Percentiles rank a stretch among this genome's conserved stretches.
Conservation (phyloP, 1,139 yeast genomes). For the Geotrichum siamense region DNA sequence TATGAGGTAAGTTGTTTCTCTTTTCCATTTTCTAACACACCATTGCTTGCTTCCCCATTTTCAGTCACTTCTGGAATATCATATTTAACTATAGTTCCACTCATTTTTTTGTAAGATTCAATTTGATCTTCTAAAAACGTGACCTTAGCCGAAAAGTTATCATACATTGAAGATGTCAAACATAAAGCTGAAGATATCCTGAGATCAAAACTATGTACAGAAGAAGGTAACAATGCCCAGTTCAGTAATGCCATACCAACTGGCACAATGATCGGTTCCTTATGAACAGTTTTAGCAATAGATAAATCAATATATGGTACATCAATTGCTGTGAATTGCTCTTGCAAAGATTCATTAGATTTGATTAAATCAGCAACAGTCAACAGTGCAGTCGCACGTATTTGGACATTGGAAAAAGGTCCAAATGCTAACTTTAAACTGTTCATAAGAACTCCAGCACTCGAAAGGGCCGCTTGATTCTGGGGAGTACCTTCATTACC, state of each 20-base stretch:
- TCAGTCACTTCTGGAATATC: slow-evolving; percentile 7
- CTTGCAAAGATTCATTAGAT: slow-evolving; percentile 57
- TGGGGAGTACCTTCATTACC: slow-evolving; percentile 58
- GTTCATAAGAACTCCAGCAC: slow-evolving; percentile 56
- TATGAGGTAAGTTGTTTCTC: slow-evolving; percentile 13
- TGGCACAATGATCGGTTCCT: slow-evolving; percentile 43
- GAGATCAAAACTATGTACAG: slow-evolving; percentile 77
- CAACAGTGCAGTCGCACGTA: slow-evolving; percentile 60
- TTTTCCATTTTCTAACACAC: too few species aligned
- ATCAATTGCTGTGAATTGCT: slow-evolving; percentile 68
- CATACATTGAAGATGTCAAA: slow-evolving; percentile 59
- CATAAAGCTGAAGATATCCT: slow-evolving; percentile 65
- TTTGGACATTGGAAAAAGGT: slow-evolving; percentile 50
- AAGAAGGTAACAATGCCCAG: slow-evolving; percentile 73
- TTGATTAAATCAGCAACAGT: slow-evolving; percentile 73
- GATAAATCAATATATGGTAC: slow-evolving; percentile 88
- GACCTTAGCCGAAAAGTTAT: slow-evolving; percentile 53
- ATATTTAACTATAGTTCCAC: slow-evolving; percentile 15
- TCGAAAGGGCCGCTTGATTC: slow-evolving; percentile 58
- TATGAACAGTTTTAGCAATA: slow-evolving; percentile 40
- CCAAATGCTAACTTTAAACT: slow-evolving; percentile 63
- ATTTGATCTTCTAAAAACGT: slow-evolving; percentile 62
- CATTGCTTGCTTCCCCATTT: slow-evolving; percentile 5
- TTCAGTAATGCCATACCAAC: slow-evolving; percentile 68
- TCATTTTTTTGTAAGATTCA: slow-evolving; percentile 36